These are phyloP conservation scores for Paradendryphiella salina DNA, from an alignment of 2,329 filamentous ascomycete genomes.

Conservation along the genomic window DNA sequence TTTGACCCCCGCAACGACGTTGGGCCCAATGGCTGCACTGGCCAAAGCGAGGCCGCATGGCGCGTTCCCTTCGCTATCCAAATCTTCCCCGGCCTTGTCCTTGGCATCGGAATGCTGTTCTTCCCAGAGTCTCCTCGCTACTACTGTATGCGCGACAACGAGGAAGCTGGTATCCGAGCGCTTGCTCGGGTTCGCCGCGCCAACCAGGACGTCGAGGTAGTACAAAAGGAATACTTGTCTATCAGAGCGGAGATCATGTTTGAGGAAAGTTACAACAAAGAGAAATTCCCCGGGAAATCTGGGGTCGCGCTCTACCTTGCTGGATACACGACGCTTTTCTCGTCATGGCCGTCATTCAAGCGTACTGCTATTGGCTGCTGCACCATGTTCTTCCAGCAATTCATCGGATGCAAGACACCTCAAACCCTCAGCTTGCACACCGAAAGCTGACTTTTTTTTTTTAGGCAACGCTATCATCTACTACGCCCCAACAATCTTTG, in stretches of 20 bases:
- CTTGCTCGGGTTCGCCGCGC: constrained; percentile 52
- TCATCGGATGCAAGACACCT: constrained; percentile 69
- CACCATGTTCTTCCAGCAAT: constrained; percentile 53
- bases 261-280: constrained; percentile 53
- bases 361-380: constrained; percentile 39
- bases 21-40: constrained; percentile 26
- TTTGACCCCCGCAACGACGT: constrained; percentile 43
- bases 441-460: too few species aligned
- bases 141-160: constrained; percentile 39
- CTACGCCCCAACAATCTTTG: constrained; percentile 74
- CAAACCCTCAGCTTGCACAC: too few species aligned
- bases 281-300: constrained; percentile 36
- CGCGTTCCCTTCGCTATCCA: constrained; percentile 80
- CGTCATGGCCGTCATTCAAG: constrained; percentile 51
- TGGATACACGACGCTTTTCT: constrained; percentile 57
- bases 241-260: constrained; percentile 55
- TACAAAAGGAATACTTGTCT: constrained; percentile 66
- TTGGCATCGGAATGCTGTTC: constrained; percentile 61
- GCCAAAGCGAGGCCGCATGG: constrained; percentile 44
- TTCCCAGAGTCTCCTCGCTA: constrained; percentile 34
- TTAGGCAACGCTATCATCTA: constrained; percentile 68
- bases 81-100: constrained; percentile 76
- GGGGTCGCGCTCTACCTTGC: constrained; percentile 59
- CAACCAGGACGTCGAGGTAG: constrained; percentile 56
- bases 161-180: constrained; percentile 53